A percentile compares a stretch with the other conserved stretches of the same genome.
These are phyloP conservation scores for Fomitopsis serialis DNA, from an alignment of 768 basidiomycete genomes.

Conservation along the genomic window DNA sequence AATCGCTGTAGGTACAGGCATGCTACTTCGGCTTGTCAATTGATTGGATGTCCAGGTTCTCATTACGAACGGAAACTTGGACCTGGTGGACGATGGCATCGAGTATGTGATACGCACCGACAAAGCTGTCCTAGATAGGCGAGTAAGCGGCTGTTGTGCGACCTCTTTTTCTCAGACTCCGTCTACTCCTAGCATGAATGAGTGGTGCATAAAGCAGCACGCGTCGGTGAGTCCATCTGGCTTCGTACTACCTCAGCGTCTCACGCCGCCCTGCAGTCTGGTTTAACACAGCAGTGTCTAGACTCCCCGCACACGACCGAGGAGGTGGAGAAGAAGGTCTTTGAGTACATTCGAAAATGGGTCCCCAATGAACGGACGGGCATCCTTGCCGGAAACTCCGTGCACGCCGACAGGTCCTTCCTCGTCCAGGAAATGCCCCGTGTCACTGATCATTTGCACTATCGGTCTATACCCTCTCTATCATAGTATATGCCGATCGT, in stretches of 20 bases:
- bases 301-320: conserved; percentile 60
- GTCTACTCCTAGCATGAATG: conserved; percentile 58
- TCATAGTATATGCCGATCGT: neutral
- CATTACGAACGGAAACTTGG: conserved; percentile 81
- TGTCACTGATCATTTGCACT: conserved; percentile 74
- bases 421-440: conserved; percentile 76
- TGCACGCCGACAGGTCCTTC: conserved; percentile 77
- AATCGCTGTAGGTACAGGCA: conserved; percentile 51
- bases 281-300: conserved; percentile 76
- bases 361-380: conserved; percentile 59
- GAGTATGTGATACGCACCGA: conserved; percentile 71
- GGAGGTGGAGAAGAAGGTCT: conserved; percentile 53
- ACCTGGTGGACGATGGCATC: conserved; percentile 77
- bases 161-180: conserved; percentile 2
- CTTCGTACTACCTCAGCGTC: neutral
- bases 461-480: conserved; percentile 45
- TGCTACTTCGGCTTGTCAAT: neutral
- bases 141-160: conserved; percentile 19
- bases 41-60: conserved; percentile 51
- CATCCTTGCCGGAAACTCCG: conserved; percentile 83
- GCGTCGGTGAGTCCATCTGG: conserved; percentile 44
- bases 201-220: conserved; percentile 86
- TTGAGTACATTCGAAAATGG: conserved; percentile 82
- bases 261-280: conserved; percentile 46
- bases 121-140: conserved; percentile 67